A percentile compares a stretch with the other conserved stretches of the same genome.
phyloP scores from a whole-genome alignment of 108 stramenopile species.

The Nitzschia sp. region DNA sequence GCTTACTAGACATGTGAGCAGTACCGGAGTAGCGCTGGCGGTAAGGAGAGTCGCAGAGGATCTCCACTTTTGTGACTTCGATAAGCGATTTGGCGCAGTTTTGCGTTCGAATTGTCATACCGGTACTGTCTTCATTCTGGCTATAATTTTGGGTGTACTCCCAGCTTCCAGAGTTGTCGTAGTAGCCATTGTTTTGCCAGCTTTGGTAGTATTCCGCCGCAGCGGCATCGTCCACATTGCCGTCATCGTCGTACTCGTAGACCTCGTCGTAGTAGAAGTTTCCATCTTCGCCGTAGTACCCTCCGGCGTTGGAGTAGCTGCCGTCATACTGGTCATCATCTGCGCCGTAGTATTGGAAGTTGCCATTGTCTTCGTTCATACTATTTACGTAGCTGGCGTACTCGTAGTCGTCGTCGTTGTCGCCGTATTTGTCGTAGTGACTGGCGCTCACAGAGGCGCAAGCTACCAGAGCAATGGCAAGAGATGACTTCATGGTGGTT shows the following conservation, averaged over 20 bases:
- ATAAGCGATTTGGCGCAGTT: conserved; percentile 18
- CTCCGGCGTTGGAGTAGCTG: not conserved
- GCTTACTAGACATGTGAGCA: conserved; percentile 15
- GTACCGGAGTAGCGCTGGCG: conserved; percentile 24
- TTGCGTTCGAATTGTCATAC: not conserved
- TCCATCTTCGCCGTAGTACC: conserved; percentile 3
- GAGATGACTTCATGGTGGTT: too few relatives aligned
- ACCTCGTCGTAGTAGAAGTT: not conserved
- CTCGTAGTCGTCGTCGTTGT: not conserved
- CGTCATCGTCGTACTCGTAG: not conserved
- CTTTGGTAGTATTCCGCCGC: conserved; percentile 1
- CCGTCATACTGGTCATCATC: not conserved
- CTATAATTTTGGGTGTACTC: not conserved
- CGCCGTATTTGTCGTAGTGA: too few relatives aligned
- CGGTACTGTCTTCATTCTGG: not conserved
- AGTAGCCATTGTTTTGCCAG: conserved; percentile 9
- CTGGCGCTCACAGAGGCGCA: too few relatives aligned
- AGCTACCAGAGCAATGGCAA: too few relatives aligned
- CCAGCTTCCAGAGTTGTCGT: conserved; percentile 15
- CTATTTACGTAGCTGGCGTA: not conserved
- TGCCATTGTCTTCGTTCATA: conserved; percentile 5
- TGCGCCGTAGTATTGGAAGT: conserved; percentile 14
- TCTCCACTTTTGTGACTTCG: conserved; percentile 7
- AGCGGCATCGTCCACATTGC: not conserved
- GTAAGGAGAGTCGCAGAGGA: conserved; percentile 31